Percentiles rank a stretch among this genome's conserved stretches.
These are phyloP conservation scores for Tetraselmis striata DNA, from an alignment of 139 green algal species.

Conservation along the genomic window DNA sequence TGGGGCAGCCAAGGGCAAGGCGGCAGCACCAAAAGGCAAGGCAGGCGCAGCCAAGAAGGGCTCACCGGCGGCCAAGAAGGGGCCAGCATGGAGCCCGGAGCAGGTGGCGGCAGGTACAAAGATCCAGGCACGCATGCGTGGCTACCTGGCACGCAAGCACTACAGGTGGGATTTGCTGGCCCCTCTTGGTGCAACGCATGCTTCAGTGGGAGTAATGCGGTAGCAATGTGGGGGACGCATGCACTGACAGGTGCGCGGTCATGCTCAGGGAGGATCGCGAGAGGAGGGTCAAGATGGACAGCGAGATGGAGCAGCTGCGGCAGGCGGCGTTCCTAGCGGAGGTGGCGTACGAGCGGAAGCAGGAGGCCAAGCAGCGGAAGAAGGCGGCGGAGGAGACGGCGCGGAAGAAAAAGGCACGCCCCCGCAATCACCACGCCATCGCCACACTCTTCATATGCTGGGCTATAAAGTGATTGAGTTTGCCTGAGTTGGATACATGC, in stretches of 20 bases:
- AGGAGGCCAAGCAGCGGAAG: conserved; percentile 36
- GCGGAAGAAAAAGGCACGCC: conserved; percentile 28
- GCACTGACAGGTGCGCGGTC: too few relatives aligned
- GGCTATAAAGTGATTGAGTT: not conserved
- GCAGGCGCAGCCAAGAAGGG: not conserved
- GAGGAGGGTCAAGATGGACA: conserved; percentile 3
- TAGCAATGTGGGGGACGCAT: too few relatives aligned
- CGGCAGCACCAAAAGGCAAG: not conserved
- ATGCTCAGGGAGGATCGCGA: not conserved
- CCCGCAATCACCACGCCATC: not conserved
- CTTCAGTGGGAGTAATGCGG: not conserved
- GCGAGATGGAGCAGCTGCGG: conserved; percentile 28
- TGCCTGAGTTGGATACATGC: not conserved
- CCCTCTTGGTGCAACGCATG: not conserved
- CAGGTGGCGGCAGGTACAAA: not conserved
- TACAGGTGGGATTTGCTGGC: not conserved
- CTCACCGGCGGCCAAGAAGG: not conserved
- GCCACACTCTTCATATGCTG: not conserved
- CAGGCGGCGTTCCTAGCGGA: conserved; percentile 27
- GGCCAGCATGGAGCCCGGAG: not conserved
- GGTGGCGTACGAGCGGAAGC: conserved; percentile 34
- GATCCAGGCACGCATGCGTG: not conserved
- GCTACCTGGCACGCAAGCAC: not conserved
- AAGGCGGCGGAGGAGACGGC: conserved; percentile 33
- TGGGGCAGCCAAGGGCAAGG: not conserved